Conservation (phyloP, 2,329 filamentous ascomycete species). For the Clonostachys chloroleuca region DNA sequence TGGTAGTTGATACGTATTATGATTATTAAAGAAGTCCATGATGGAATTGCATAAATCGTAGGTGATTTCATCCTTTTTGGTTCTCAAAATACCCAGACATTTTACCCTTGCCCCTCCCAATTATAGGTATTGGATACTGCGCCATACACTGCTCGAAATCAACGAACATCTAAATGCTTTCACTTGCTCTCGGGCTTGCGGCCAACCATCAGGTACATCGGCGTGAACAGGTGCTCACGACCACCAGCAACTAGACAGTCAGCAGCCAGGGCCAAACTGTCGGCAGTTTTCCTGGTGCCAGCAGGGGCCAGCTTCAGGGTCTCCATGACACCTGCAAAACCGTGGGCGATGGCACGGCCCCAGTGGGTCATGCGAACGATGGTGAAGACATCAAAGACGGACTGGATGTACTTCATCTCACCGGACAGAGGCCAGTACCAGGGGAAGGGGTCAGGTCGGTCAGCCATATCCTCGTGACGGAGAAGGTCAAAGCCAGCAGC, state of each 20-base stretch:
- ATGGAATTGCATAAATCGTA: too few species aligned
- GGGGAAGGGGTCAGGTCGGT: conserved; percentile 68
- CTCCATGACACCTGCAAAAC: conserved; percentile 74
- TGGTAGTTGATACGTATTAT: too few species aligned
- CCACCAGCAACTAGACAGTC: conserved; percentile 86
- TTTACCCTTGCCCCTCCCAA: too few species aligned
- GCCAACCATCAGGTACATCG: conserved; percentile 96
- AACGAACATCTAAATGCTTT: not conserved
- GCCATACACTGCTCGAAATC: not conserved
- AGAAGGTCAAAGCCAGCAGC: conserved; percentile 82
- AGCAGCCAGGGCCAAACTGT: conserved; percentile 76
- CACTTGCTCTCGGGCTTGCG: conserved; percentile 61
- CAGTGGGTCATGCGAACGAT: conserved; percentile 86
- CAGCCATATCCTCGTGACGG: conserved; percentile 81
- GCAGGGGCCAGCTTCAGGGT: conserved; percentile 67
- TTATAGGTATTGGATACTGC: too few species aligned
- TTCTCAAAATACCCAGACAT: too few species aligned
- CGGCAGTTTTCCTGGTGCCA: conserved; percentile 92
- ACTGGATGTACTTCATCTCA: conserved; percentile 77
- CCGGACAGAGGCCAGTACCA: conserved; percentile 95
- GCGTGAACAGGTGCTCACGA: conserved; percentile 88
- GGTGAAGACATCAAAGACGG: conserved; percentile 74
- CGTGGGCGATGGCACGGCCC: conserved; percentile 72
- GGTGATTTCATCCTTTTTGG: too few species aligned
- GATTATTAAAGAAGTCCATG: too few species aligned